Percentiles rank a stretch among this genome's conserved stretches.
Evolutionary conservation across 371 early-diverging fungal species (phyloP).

Genomic region (Zancudomyces culisetae): DNA sequence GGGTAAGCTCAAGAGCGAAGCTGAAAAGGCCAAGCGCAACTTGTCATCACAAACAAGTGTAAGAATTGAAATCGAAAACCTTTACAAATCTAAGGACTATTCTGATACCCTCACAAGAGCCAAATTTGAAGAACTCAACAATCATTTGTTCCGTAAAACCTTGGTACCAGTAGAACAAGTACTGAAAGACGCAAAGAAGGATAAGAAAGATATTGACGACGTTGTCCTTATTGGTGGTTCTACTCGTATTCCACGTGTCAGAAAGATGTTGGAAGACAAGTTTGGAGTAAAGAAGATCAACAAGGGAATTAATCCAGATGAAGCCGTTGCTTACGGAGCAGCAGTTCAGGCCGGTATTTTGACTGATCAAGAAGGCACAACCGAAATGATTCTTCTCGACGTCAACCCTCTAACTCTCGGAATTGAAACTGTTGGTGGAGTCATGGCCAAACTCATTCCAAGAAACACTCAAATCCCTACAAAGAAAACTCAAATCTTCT

Average conservation of each 20-base stretch:
- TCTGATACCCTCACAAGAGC: constrained; percentile 88
- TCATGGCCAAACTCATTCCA: constrained; percentile 87
- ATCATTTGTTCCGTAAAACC: constrained; percentile 80
- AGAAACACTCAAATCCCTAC: constrained; percentile 96
- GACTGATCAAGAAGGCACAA: constrained; percentile 69
- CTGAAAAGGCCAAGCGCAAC: constrained; percentile 91
- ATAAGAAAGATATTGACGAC: constrained; percentile 82
- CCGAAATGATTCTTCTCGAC: constrained; percentile 57
- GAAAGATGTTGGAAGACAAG: constrained; percentile 84
- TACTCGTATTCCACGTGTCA: constrained; percentile 99
- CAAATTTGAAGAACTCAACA: constrained; percentile 92
- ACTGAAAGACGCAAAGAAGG: constrained; percentile 74
- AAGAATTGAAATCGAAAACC: constrained; percentile 80
- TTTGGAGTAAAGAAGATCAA: constrained; percentile 94
- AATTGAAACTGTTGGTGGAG: constrained; percentile 91
- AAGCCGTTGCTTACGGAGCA: constrained; percentile 97
- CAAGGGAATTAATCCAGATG: constrained; percentile 96
- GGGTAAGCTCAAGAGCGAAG: constrained; percentile 87
- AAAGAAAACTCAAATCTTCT: constrained; percentile 95
- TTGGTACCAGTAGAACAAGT: constrained; percentile 91
- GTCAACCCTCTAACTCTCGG: constrained; percentile 65
- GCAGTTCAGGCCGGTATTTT: constrained; percentile 94
- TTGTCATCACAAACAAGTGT: constrained; percentile 75
- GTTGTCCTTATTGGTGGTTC: constrained; percentile 99
- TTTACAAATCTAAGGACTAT: constrained; percentile 78